Base-by-base conservation (phyloP, 139 green algal genomes). In the Nannochloris sp. region DNA sequence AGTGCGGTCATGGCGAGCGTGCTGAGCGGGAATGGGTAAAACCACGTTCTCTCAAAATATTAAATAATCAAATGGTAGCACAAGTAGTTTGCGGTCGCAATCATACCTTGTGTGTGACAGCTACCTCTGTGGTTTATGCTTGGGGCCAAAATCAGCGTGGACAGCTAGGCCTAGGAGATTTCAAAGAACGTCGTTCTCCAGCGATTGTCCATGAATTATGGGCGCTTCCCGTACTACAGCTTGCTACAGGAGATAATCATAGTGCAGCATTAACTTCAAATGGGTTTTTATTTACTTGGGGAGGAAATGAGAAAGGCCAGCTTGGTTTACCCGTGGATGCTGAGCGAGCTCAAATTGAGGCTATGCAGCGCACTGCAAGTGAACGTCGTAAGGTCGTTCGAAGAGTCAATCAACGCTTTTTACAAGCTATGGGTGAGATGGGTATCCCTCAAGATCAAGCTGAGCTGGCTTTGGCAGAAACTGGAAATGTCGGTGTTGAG, bases 251-350 rank as follows among this genome's bases (percentile, higher is more conserved):
- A 15, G 83, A 86, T 27, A 46, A 47, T 23, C 89, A 96, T 73
- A 87, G 73, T n/a, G 74, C 77, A 33, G 90, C 88, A 4, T 68
- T 96, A 19, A 96, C 89, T 19, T 77, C 48, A 68, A 88, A 83
- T 45, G 88, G 89, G 10, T 84, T 90, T 48, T 68, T 95, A 42
- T 96, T 95, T 72, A 82, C 84, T 2, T 97, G 90, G 90, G 90
- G 90, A 61, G 70, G 66, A 62, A 93, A 95, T 71, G 72, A 81
- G 33, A 60, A 79, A 31, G 89, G 89, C 6, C 90, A 97, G 84
- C 82, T 95, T 42, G 90, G 90, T 12, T 71, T 95, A 47, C 80
- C 86, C 34, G 68, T 62, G 2, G 78, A 82, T 25, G 79, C 81
- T 0, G 75, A 85, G 5, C 54, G 67, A n/a, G 81, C 82, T 14